A percentile compares a stretch with the other conserved stretches of the same genome.
Conservation (phyloP, 768 basidiomycete genomes). For the Cantharellus cinnabarinus region DNA sequence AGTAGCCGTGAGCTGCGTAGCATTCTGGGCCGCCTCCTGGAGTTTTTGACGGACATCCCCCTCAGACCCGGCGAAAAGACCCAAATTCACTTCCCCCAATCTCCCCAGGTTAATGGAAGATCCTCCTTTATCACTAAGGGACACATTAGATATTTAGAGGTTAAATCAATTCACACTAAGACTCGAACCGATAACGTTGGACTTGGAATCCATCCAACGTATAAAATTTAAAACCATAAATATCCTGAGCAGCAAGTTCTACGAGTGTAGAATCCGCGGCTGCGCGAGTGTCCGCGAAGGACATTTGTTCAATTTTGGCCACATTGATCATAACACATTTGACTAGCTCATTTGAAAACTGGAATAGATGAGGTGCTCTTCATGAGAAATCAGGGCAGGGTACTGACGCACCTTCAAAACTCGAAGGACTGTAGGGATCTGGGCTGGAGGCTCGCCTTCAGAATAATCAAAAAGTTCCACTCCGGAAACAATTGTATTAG, state of each 20-base stretch:
- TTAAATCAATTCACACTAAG: not conserved
- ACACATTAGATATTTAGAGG: not conserved
- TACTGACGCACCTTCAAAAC: constrained; percentile 46
- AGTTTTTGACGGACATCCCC: not conserved
- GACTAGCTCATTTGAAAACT: constrained; percentile 61
- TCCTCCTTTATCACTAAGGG: not conserved
- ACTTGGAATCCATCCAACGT: not conserved
- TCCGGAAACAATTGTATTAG: constrained; percentile 39
- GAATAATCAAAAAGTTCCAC: constrained; percentile 69
- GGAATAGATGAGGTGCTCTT: constrained; percentile 4
- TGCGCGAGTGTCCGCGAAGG: constrained; percentile 42
- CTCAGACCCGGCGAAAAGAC: not conserved
- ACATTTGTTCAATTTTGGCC: constrained; percentile 43
- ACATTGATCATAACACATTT: constrained; percentile 66
- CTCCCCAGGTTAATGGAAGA: not conserved
- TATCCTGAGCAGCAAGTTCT: not conserved
- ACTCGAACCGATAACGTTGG: not conserved
- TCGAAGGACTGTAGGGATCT: constrained; percentile 56
- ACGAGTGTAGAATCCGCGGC: constrained; percentile 29
- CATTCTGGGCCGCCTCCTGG: not conserved
- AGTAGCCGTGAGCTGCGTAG: too few species aligned
- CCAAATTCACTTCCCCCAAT: not conserved
- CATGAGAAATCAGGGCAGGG: not conserved
- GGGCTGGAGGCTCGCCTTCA: constrained; percentile 42
- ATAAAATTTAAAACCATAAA: not conserved